Percentiles rank a stretch among this genome's conserved stretches.
phyloP scores from a whole-genome alignment of 352 stramenopile species.

The Pythium plurisporium region DNA sequence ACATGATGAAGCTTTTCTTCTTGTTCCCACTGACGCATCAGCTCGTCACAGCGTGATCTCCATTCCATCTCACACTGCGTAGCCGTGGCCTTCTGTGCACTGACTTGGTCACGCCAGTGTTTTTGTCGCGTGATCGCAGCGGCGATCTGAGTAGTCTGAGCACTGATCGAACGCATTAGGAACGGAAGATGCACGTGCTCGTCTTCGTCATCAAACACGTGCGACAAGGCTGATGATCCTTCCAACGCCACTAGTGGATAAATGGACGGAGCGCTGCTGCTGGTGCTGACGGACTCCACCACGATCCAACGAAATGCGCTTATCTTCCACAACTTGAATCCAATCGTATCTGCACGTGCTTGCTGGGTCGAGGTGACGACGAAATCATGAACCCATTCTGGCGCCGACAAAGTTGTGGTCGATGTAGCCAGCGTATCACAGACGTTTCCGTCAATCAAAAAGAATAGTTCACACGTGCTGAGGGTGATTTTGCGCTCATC shows the following conservation, averaged over 20 bases:
- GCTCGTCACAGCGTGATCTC: not conserved
- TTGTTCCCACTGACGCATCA: not conserved
- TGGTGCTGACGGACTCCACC: too few relatives aligned
- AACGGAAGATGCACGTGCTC: slow-evolving; percentile 10
- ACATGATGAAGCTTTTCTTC: slow-evolving; percentile 8
- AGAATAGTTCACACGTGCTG: slow-evolving; percentile 6
- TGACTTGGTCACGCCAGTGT: not conserved
- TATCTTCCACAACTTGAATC: slow-evolving; percentile 2
- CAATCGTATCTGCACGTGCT: not conserved
- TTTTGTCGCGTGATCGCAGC: not conserved
- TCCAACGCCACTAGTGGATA: slow-evolving; percentile 3
- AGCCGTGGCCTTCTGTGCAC: not conserved
- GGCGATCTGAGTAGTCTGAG: not conserved
- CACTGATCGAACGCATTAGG: not conserved
- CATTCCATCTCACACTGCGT: not conserved
- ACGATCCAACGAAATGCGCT: slow-evolving; percentile 1
- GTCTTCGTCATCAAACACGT: slow-evolving; percentile 8
- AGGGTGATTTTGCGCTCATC: slow-evolving; percentile 8
- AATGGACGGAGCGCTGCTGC: too few relatives aligned
- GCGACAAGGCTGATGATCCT: not conserved
- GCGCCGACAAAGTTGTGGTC: not conserved
- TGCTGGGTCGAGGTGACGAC: too few relatives aligned
- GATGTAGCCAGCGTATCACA: not conserved
- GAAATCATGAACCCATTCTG: slow-evolving; percentile 3
- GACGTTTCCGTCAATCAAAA: not conserved